phyloP scores from a whole-genome alignment of 768 basidiomycete genomes.

The Suillus bovinus region DNA sequence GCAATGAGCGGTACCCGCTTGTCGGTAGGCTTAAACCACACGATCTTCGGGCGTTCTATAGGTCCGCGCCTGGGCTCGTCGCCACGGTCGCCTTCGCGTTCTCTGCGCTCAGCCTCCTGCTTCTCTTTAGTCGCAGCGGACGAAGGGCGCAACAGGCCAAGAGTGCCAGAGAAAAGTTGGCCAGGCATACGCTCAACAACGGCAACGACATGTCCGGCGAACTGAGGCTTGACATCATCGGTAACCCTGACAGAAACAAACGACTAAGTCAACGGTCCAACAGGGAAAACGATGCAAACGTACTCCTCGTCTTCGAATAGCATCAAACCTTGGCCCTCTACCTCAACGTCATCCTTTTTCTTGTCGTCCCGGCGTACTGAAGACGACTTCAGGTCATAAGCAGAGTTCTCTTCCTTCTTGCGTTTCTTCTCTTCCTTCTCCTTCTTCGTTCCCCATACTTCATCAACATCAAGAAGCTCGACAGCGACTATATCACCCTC shows the following conservation, averaged over 20 bases:
- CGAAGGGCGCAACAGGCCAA: slow-evolving; percentile 92
- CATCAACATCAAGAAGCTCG: slow-evolving; percentile 95
- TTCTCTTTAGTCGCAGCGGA: slow-evolving; percentile 98
- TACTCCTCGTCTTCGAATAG: slow-evolving; percentile 98
- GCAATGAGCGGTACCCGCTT: slow-evolving; percentile 98
- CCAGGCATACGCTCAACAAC: slow-evolving; percentile 99
- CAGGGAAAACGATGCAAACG: slow-evolving; percentile 19
- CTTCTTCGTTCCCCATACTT: slow-evolving; percentile 98
- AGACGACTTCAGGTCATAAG: slow-evolving; percentile 80
- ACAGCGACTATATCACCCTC: slow-evolving; percentile 99
- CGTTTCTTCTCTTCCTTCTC: slow-evolving; percentile 99
- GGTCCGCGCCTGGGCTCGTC: slow-evolving; percentile 78
- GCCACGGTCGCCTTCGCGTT: slow-evolving; percentile 91
- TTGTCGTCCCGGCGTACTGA: slow-evolving; percentile 92
- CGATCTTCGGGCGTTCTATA: slow-evolving; percentile 94
- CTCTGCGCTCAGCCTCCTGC: slow-evolving; percentile 95
- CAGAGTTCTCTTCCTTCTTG: slow-evolving; percentile 99
- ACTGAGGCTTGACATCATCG: slow-evolving; percentile 97
- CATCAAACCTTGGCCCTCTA: slow-evolving; percentile 96
- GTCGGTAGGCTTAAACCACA: slow-evolving; percentile 99
- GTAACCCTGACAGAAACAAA: slow-evolving; percentile 63
- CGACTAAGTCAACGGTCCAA: slow-evolving; percentile 13
- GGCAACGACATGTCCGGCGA: slow-evolving; percentile 99
- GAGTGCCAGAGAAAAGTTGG: slow-evolving; percentile 95
- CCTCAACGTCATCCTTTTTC: slow-evolving; percentile 99